phyloP scores from a whole-genome alignment of 2,329 filamentous ascomycete genomes.

The Clonostachys chloroleuca region DNA sequence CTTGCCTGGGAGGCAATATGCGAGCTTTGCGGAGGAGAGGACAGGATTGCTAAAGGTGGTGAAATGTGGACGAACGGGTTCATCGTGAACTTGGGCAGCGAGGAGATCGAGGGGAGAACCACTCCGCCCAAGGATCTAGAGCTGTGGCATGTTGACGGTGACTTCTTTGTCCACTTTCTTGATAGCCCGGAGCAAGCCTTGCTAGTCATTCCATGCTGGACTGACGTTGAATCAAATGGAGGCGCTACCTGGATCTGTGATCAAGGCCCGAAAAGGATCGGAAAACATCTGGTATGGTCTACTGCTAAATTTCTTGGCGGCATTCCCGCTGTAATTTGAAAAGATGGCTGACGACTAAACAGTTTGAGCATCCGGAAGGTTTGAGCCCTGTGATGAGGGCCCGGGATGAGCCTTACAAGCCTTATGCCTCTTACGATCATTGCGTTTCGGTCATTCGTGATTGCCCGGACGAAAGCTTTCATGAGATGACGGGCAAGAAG shows the following conservation, averaged over 20 bases:
- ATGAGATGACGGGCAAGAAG: slow-evolving; percentile 47
- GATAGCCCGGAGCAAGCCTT: slow-evolving; percentile 67
- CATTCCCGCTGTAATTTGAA: slow-evolving; percentile 13
- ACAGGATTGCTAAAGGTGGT: slow-evolving; percentile 53
- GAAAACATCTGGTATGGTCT: slow-evolving; percentile 1
- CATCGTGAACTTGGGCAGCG: slow-evolving; percentile 64
- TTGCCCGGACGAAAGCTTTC: slow-evolving; percentile 34
- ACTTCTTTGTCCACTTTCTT: slow-evolving; percentile 70
- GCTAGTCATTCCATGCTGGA: slow-evolving; percentile 64
- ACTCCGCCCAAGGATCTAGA: slow-evolving; percentile 46
- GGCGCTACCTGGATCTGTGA: slow-evolving; percentile 64
- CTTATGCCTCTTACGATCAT: slow-evolving; percentile 4
- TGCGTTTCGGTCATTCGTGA: too few species aligned
- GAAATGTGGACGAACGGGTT: slow-evolving; percentile 66
- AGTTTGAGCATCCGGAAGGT: slow-evolving; percentile 58
- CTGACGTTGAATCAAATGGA: slow-evolving; percentile 53
- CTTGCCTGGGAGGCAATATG: slow-evolving; percentile 64
- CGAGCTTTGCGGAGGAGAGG: slow-evolving; percentile 61
- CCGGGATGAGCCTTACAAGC: slow-evolving; percentile 28
- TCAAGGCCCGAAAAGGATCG: background rate
- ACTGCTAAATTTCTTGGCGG: background rate
- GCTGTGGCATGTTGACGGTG: slow-evolving; percentile 66
- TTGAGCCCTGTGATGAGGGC: slow-evolving; percentile 62
- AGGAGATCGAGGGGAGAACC: slow-evolving; percentile 42
- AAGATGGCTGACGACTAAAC: slow-evolving; percentile 52